Base-by-base conservation (phyloP, 164 flowering plant species). In the Liriodendron chinense region DNA sequence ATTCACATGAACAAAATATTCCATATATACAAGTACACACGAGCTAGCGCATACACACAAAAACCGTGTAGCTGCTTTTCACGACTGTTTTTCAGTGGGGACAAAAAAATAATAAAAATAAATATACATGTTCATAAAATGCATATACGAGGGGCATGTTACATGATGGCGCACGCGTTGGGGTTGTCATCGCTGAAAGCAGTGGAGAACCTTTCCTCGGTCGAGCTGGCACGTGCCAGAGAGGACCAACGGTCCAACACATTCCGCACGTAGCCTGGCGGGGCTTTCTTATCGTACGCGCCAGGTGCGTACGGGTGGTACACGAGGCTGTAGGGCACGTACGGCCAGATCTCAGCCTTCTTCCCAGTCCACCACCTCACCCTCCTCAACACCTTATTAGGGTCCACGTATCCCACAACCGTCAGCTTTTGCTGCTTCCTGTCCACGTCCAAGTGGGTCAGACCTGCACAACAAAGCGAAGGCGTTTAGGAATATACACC, bases 151-250 rank as follows among this genome's bases (percentile, higher is more conserved):
- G 5, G 43, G 43, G 64, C 64, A 59, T 8, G 21, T 24, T 25
- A 94, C 98, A 94, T 94, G 74, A 94, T 72, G 5, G 77, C 72
- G 76, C 98, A 94, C 0, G 98, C 84, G 3, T 80, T 70, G 0
- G 98, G 86, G 75, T 94, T 94, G 10, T 94, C 98, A 23, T 95
- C 98, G 63, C 98, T 95, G 81, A 95, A 93, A 7, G 97, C 98
- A 0, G 88, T 91, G 57, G 96, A 84, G 85, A 91, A 92, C 26
- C 86, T 79, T 7, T 91, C 97, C 76, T 95, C 98, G 5, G 89
- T 86, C 13, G 98, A 91, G 77, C 93, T 89, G 12, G 97, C 97
- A 28, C 95, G 88, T n/a, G 91, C 96, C 22, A 92, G 85, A 34
- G 82, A 59, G 34, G 76, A 49, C 0, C 69, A 81, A 0, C 89